Base-by-base conservation (phyloP, 192 early-diverging fungal species). In the Tieghemiomyces parasiticus region DNA sequence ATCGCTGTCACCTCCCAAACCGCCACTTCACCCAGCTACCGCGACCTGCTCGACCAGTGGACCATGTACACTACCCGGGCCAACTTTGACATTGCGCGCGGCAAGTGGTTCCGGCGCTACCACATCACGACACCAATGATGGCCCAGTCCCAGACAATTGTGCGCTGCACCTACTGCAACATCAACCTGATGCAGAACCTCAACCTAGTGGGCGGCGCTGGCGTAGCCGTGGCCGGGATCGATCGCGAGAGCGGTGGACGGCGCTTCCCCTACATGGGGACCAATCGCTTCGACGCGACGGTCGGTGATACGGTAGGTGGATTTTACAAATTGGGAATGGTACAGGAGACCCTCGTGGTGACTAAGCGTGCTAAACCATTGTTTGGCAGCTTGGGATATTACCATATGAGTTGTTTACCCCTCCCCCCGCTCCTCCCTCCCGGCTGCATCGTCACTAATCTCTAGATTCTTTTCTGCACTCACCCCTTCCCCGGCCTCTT, bases 151-250 rank as follows among this genome's bases (percentile, higher is more conserved):
- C 90, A 88, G 65, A 82, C 90, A 6, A 87, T 90, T 63, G 76
- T 94, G 50, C 82, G 89, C 42, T 95, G 93, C 70, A 85, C 81
- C 65, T 91, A 78, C 65, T 95, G 93, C 73, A 81, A 85, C 63
- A 81, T 86, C 65, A 74, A 58, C 35, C 62, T 75, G 55, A 61
- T 61, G 30, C 61, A 63, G 53, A 66, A 62, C 38, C 48, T 59
- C 16, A 60, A 56, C 59, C 46, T 35, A 55, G 60, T 52, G 29
- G 63, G 64, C 45, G 34, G 50, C 20, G 62, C 50, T 8, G 35
- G 44, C 38, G 4, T 64, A 38, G 56, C 51, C 26, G 16, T 46
- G 13, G 32, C 54, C 20, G 31, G 31, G 0, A 34, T 47, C 3
- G 45, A 44, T 19, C 38, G 55, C 3, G 54, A 44, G n/a, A n/a